phyloP scores from a whole-genome alignment of 2,329 filamentous ascomycete species.

The Penicillium griseofulvum region DNA sequence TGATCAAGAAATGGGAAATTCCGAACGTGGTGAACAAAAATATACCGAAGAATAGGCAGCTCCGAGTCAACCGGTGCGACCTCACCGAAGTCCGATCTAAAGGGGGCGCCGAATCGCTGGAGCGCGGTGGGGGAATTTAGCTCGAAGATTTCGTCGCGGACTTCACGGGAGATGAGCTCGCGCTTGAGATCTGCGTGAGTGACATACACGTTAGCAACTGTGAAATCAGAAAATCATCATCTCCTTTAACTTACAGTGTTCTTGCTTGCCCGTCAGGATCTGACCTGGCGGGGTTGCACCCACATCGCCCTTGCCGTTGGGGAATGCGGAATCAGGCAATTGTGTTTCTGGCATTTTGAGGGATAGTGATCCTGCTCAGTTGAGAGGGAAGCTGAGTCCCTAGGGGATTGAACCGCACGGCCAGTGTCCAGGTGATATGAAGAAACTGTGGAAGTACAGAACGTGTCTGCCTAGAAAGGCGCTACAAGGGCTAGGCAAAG shows the following conservation, averaged over 20 bases:
- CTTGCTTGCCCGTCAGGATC: conserved; percentile 88
- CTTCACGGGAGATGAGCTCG: conserved; percentile 87
- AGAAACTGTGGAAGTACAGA: background rate
- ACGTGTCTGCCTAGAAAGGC: conserved; percentile 32
- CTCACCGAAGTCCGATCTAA: conserved; percentile 88
- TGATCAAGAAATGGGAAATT: conserved; percentile 98
- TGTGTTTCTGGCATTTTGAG: conserved; percentile 10
- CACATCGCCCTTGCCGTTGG: conserved; percentile 14
- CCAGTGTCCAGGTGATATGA: conserved; percentile 1
- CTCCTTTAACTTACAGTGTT: conserved; percentile 71
- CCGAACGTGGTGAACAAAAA: conserved; percentile 96
- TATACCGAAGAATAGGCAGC: conserved; percentile 87
- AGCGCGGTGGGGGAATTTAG: conserved; percentile 93
- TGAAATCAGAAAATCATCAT: background rate
- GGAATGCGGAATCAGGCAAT: conserved; percentile 11
- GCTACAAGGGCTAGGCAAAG: conserved; percentile 14
- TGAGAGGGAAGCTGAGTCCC: background rate
- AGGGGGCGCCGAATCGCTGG: conserved; percentile 91
- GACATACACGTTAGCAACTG: conserved; percentile 8
- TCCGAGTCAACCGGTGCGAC: conserved; percentile 92
- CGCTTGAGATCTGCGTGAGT: conserved; percentile 76
- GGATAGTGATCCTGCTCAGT: background rate
- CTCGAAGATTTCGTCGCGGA: conserved; percentile 84
- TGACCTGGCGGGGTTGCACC: conserved; percentile 50
- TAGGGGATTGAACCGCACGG: background rate